A percentile compares a stretch with the other conserved stretches of the same genome.
Evolutionary conservation across 169 alveolate genomes (phyloP).

Genomic region (Plasmodium gonderi): DNA sequence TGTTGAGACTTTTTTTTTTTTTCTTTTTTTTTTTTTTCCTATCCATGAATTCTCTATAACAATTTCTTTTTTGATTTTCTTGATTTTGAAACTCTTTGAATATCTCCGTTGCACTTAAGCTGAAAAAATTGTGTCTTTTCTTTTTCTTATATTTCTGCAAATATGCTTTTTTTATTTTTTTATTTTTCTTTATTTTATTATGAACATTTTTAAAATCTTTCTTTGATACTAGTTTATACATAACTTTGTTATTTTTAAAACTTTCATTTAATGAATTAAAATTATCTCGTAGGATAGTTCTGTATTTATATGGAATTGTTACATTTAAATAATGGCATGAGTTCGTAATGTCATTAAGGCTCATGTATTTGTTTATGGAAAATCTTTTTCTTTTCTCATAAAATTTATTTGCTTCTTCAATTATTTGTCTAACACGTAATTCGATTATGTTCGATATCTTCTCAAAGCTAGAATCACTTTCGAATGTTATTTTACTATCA

Average conservation of each 20-base stretch:
- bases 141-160: neutral
- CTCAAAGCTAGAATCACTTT: slow-evolving; percentile 44
- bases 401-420: slow-evolving; percentile 73
- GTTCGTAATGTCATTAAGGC: slow-evolving; percentile 47
- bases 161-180: neutral
- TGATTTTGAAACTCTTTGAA: slow-evolving; percentile 2
- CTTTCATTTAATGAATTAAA: slow-evolving; percentile 8
- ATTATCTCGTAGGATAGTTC: slow-evolving; percentile 1
- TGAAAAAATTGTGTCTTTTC: neutral
- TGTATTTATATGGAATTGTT: slow-evolving; percentile 28
- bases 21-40: neutral
- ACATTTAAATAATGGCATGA: slow-evolving; percentile 62
- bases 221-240: slow-evolving; percentile 18
- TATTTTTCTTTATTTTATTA: slow-evolving; percentile 28
- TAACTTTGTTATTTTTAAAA: slow-evolving; percentile 14
- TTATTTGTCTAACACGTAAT: slow-evolving; percentile 51
- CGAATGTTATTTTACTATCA: slow-evolving; percentile 17
- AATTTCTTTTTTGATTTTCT: neutral
- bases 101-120: neutral
- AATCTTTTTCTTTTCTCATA: slow-evolving; percentile 53
- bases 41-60: neutral
- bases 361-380: slow-evolving; percentile 26
- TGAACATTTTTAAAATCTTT: slow-evolving; percentile 6
- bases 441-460: slow-evolving; percentile 49
- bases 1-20: neutral